Base-by-base conservation (phyloP, 2,329 filamentous ascomycete species). In the Raffaelea albimanens region DNA sequence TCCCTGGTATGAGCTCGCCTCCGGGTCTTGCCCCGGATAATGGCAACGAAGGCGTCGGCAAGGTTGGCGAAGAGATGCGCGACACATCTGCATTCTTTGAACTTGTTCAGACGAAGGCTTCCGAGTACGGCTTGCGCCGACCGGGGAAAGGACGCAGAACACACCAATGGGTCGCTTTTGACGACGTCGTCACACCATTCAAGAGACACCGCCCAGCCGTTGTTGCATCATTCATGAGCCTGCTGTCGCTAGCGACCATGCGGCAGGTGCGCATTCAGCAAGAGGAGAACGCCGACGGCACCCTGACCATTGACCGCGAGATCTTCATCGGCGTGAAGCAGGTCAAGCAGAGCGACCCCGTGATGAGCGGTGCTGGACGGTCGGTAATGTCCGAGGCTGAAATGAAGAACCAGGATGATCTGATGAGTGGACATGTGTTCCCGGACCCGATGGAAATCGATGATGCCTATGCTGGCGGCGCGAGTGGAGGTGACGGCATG, bases 211-310 rank as follows among this genome's bases (percentile, higher is more conserved):
- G 46, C 2, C 38, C 47, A 5, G 52, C 53, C 1, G 52, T 55
- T 16, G 53, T 55, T 16, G 47, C 47, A 10, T 52, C 53, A 7
- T 55, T 55, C 31, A 54, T 55, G 53, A 54, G 50, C 20, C 40
- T 55, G 33, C 36, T 55, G 47, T 34, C 53, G 34, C 46, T 55
- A 40, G 52, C 50, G 2, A 53, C 48, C 1, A 20, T 42, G 2
- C 43, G 40, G n/a, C 31, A 47, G 46, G 39, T 55, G 38, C 43
- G 45, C n/a, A 23, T 55, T 14, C 42, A 45, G 8, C 49, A 50
- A 40, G 46, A 51, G 2, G 41, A 42, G 10, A 5, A 9, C 10
- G 40, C 44, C 7, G 43, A 34, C 14, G 31, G 29, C n/a, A 16
- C 23, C 3, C 21, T n/a, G 18, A 19, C 18, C 14, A 46, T 55